Conservation (phyloP, 768 basidiomycete genomes). For the Serendipita indica region DNA sequence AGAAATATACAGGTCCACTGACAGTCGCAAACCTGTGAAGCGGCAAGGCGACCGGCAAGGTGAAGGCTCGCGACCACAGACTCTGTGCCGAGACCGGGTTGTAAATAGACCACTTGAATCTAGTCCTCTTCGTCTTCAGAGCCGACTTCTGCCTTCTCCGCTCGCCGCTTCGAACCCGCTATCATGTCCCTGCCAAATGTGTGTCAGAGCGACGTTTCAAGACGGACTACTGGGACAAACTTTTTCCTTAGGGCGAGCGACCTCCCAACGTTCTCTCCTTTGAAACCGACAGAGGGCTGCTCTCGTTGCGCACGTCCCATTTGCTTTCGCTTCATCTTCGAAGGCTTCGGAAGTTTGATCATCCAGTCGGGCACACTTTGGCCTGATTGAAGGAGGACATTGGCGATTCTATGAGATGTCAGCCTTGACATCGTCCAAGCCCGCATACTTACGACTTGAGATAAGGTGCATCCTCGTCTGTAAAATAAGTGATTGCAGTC, state of each 20-base stretch:
- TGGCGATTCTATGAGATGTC: constrained; percentile 55
- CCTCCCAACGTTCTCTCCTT: constrained; percentile 33
- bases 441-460: constrained; percentile 57
- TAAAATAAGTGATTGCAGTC: constrained; percentile 91
- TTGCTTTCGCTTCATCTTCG: constrained; percentile 68
- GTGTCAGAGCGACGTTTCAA: constrained; percentile 1
- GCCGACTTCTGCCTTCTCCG: constrained; percentile 26
- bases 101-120: too few relatives aligned
- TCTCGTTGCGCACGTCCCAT: constrained; percentile 66
- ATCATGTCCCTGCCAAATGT: constrained; percentile 52
- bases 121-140: too few relatives aligned
- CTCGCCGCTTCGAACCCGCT: constrained; percentile 53
- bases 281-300: background rate
- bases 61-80: too few relatives aligned
- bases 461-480: constrained; percentile 80
- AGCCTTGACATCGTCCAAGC: constrained; percentile 9
- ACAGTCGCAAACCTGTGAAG: too few relatives aligned
- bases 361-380: constrained; percentile 92
- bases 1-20: too few relatives aligned
- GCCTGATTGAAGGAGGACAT: constrained; percentile 87
- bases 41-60: too few relatives aligned
- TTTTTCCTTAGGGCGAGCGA: constrained; percentile 54
- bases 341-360: constrained; percentile 81
- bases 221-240: background rate
- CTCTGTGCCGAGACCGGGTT: too few relatives aligned